Evolutionary conservation across 345 rosid genomes (phyloP).

Genomic region (Geranium rotundifolium): DNA sequence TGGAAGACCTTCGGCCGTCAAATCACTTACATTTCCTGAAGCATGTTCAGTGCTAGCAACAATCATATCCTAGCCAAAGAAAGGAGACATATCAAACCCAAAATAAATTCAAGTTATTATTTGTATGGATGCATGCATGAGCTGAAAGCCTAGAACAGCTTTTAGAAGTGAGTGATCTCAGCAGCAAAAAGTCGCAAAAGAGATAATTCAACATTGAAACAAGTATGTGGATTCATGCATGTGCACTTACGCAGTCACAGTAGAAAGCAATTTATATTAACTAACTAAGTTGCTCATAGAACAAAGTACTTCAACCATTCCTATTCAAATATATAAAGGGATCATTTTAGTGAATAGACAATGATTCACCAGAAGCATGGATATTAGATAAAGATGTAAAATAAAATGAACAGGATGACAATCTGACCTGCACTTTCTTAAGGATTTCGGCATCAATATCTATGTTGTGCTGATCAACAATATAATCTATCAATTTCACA

Average conservation of each 20-base stretch:
- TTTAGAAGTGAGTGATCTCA: not conserved
- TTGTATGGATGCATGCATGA: not conserved
- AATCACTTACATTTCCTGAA: constrained; percentile 38
- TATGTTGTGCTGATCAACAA: constrained; percentile 68
- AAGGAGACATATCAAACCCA: constrained; percentile 2
- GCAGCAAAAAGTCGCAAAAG: not conserved
- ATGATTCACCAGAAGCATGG: not conserved
- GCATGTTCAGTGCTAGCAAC: constrained; percentile 57
- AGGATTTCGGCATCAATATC: constrained; percentile 70
- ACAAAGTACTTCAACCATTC: not conserved
- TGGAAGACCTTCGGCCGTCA: not conserved
- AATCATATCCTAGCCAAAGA: constrained; percentile 68
- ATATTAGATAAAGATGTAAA: not conserved
- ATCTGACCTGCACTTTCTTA: constrained; percentile 64
- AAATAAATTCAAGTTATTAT: not conserved
- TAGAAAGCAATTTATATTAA: too few relatives aligned
- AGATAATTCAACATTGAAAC: not conserved
- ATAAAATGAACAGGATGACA: constrained; percentile 1
- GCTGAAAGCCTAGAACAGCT: not conserved
- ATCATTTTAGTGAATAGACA: not conserved
- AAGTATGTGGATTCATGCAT: not conserved
- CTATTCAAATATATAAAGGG: not conserved
- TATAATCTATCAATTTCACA: constrained; percentile 56
- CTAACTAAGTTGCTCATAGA: not conserved
- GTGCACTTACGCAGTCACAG: not conserved